phyloP scores from a whole-genome alignment of 495 filamentous ascomycete genomes.

The Talaromyces wortmannii region DNA sequence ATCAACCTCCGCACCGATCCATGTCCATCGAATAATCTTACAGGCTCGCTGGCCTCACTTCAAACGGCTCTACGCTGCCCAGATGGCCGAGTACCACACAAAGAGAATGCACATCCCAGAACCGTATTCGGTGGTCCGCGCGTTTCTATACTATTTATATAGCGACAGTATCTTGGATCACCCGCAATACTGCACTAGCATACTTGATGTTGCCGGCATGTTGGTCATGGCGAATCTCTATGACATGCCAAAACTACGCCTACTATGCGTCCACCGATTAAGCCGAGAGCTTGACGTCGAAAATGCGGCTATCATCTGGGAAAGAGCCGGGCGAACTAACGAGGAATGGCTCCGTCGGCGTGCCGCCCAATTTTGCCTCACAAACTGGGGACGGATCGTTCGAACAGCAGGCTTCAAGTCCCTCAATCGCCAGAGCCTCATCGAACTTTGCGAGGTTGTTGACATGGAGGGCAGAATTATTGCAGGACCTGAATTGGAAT shows the following conservation, averaged over 20 bases:
- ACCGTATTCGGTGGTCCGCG: constrained; percentile 87
- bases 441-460: constrained; percentile 88
- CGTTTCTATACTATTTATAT: constrained; percentile 94
- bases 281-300: constrained; percentile 87
- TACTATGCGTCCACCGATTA: constrained; percentile 82
- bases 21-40: constrained; percentile 85
- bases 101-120: constrained; percentile 97
- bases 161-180: constrained; percentile 79
- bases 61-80: constrained; percentile 76
- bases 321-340: constrained; percentile 78
- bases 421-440: constrained; percentile 66
- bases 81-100: constrained; percentile 95
- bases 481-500: constrained; percentile 76
- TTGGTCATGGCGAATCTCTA: constrained; percentile 97
- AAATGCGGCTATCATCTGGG: constrained; percentile 93
- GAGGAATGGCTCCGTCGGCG: constrained; percentile 90
- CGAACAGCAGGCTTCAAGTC: constrained; percentile 80
- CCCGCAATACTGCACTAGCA: constrained; percentile 57
- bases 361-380: constrained; percentile 80
- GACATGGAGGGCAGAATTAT: constrained; percentile 86
- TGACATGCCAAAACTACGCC: constrained; percentile 85
- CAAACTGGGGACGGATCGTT: constrained; percentile 92
- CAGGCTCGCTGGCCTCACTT: constrained; percentile 97
- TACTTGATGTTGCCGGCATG: constrained; percentile 87
- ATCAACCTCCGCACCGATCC: constrained; percentile 75